Base-by-base conservation (phyloP, 2,329 filamentous ascomycete species). In the Herpomyces periplanetae region DNA sequence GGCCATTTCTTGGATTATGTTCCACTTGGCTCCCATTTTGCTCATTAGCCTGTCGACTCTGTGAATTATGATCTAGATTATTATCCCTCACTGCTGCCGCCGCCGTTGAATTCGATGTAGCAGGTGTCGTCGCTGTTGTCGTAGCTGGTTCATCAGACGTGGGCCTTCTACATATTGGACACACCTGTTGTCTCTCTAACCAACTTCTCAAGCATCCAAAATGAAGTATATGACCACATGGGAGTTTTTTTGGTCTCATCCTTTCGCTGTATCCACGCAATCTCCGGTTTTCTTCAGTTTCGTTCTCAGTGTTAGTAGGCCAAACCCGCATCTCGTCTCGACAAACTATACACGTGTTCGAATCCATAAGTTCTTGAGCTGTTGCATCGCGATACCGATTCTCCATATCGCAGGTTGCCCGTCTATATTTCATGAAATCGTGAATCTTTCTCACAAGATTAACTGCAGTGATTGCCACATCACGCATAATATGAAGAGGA, bases 301-400 rank as follows among this genome's bases (percentile, higher is more conserved):
- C n/a, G 21, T 21, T 19, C 11, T 26, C 27, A 17, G 29, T 30
- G 24, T 32, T 27, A 14, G 34, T 31, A 6, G 20, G 45, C 65
- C 69, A 87, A 2, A 62, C 57, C 13, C 55, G 54, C 80, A 96
- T 96, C 27, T 84, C 68, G 35, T 96, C 80, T 24, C 80, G 58
- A 37, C 80, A 96, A 21, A 96, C 87, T 29, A 96, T 96, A 37
- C 80, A 96, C 2, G 80, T 84, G 31, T 84, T 69, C 34, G 88
- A 75, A 18, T 65, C 51, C 11, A 48, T 45, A 10, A 96, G 53
- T 27, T 96, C 75, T 27, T 84, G 68, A 2, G 53, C 49, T 1
- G 66, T 87, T 2, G 80, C 80, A 34, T 96, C 80, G 3, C 66
- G 64, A 34, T 88, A 91, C 30, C 55, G 46, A 24, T 55, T 54